phyloP scores from a whole-genome alignment of 768 basidiomycete genomes.

The Mrakia blollopis region DNA sequence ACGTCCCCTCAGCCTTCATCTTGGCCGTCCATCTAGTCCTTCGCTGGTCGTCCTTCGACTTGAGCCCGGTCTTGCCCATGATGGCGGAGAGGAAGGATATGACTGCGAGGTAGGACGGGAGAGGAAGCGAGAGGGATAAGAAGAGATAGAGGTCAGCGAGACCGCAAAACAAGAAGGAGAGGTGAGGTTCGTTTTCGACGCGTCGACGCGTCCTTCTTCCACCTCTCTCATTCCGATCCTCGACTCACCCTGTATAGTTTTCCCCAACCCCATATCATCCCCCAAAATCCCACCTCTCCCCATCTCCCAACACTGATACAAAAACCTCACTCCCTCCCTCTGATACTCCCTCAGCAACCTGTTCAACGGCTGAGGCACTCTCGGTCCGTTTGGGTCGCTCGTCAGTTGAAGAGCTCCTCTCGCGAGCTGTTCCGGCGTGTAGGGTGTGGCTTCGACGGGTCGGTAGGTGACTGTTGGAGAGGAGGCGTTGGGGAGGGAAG shows the following conservation, averaged over 20 bases:
- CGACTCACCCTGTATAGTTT: conserved; percentile 68
- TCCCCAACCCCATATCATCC: conserved; percentile 93
- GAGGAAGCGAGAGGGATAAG: conserved; percentile 3
- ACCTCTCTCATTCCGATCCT: too few relatives aligned
- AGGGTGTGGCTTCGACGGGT: neutral
- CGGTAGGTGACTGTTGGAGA: neutral
- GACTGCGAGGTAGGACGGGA: conserved; percentile 45
- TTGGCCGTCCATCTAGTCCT: neutral
- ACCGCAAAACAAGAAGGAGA: too few relatives aligned
- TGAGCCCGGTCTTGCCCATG: conserved; percentile 70
- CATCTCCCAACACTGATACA: conserved; percentile 66
- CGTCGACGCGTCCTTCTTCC: neutral
- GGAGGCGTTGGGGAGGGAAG: neutral
- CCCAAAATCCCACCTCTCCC: conserved; percentile 76
- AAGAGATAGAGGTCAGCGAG: neutral
- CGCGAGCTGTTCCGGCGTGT: conserved; percentile 3
- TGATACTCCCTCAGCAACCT: conserved; percentile 87
- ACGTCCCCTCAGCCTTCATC: neutral
- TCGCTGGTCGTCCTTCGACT: neutral
- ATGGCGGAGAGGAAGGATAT: conserved; percentile 84
- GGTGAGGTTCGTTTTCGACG: neutral
- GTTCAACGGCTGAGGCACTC: conserved; percentile 51
- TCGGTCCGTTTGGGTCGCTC: neutral
- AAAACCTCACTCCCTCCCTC: conserved; percentile 74
- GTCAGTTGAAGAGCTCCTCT: neutral